Evolutionary conservation across 2,329 filamentous ascomycete species (phyloP).

Genomic region (Aspergillus sp.): DNA sequence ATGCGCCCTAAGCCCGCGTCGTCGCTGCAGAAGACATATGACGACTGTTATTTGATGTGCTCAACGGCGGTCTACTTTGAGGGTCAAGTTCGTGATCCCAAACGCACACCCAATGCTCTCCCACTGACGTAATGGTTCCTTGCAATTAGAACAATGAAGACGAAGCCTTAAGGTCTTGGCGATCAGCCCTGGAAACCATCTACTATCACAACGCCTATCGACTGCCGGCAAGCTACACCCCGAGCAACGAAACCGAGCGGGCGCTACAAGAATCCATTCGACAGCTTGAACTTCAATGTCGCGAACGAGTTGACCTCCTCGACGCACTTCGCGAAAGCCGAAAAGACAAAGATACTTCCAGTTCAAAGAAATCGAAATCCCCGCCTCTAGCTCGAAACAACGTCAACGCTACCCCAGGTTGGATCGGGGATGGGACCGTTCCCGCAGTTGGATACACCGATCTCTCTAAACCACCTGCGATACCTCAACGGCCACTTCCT

Average conservation of each 20-base stretch:
- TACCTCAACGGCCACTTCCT: constrained; percentile 48
- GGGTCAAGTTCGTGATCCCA: constrained; percentile 64
- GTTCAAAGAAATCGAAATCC: constrained; percentile 20
- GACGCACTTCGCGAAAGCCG: constrained; percentile 72
- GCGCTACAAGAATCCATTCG: constrained; percentile 77
- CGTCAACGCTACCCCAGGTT: constrained; percentile 47
- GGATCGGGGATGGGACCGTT: constrained; percentile 78
- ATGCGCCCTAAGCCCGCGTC: constrained; percentile 62
- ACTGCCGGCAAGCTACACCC: constrained; percentile 65
- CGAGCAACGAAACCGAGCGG: constrained; percentile 79
- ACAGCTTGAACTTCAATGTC: constrained; percentile 85
- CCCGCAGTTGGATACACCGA: constrained; percentile 77
- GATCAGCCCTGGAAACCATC: constrained; percentile 81
- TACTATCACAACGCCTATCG: constrained; percentile 80
- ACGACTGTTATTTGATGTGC: constrained; percentile 91
- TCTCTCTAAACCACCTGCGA: constrained; percentile 68
- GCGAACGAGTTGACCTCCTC: constrained; percentile 85
- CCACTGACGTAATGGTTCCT: background rate
- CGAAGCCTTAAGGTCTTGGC: constrained; percentile 90
- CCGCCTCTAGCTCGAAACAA: constrained; percentile 13
- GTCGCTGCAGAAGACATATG: constrained; percentile 93
- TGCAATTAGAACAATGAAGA: constrained; percentile 74
- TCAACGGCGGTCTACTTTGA: constrained; percentile 97
- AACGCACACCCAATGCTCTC: background rate
- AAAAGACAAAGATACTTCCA: constrained; percentile 40